Evolutionary conservation across 2,329 filamentous ascomycete species (phyloP).

Genomic region (Alternaria sp.): DNA sequence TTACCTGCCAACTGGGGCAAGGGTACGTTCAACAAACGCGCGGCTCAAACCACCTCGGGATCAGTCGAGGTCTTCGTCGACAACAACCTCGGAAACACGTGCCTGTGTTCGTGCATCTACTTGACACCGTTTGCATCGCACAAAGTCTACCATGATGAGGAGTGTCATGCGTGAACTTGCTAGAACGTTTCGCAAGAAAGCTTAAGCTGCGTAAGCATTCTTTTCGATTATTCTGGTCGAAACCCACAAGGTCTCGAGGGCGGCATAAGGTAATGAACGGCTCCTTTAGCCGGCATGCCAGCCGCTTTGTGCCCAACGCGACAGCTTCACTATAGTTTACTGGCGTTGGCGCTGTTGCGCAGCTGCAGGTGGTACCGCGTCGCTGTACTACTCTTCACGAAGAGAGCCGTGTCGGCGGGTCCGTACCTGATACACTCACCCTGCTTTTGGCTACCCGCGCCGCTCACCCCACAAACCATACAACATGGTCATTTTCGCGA

Average conservation of each 20-base stretch:
- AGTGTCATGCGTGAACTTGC: neutral
- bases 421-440: constrained; percentile 3
- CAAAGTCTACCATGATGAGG: neutral
- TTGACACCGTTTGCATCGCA: neutral
- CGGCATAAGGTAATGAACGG: neutral
- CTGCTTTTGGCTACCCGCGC: neutral
- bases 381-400: constrained; percentile 4
- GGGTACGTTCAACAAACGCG: neutral
- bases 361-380: constrained; percentile 4
- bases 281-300: constrained; percentile 8
- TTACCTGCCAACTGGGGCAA: neutral
- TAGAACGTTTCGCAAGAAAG: neutral
- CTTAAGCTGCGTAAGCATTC: neutral
- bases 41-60: neutral
- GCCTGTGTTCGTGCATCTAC: neutral
- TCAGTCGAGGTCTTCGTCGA: neutral
- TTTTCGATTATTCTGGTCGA: neutral
- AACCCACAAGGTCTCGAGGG: neutral
- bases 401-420: neutral
- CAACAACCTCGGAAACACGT: neutral
- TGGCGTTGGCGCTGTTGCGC: neutral
- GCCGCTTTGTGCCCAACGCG: neutral
- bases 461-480: constrained; percentile 8
- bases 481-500: constrained; percentile 8
- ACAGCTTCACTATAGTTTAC: neutral